These are phyloP conservation scores for Coemansia sp. DNA, from an alignment of 192 early-diverging fungal genomes.

Conservation along the genomic window DNA sequence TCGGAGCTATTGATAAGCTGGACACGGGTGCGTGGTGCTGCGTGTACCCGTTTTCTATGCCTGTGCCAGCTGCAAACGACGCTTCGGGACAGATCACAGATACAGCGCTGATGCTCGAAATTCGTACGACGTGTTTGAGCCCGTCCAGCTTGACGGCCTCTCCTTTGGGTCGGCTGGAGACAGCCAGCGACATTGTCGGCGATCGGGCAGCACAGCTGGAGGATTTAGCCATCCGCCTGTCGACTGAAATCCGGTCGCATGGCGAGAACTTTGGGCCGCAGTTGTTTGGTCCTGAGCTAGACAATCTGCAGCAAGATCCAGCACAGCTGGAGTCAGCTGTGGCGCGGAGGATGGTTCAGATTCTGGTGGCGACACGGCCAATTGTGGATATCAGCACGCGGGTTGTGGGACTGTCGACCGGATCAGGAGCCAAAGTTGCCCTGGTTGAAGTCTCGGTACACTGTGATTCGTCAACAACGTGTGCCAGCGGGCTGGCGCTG, in stretches of 20 bases:
- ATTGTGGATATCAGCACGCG: constrained; percentile 20
- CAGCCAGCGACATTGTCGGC: constrained; percentile 5
- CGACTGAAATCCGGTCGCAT: constrained; percentile 24
- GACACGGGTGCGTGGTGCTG: constrained; percentile 36
- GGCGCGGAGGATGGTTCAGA: constrained; percentile 31
- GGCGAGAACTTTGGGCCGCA: neutral
- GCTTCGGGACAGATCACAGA: constrained; percentile 10
- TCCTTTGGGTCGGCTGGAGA: neutral
- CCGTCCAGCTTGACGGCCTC: neutral
- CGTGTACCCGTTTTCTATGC: constrained; percentile 33
- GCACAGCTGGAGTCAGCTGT: neutral
- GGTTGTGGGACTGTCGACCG: constrained; percentile 23
- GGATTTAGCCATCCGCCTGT: constrained; percentile 32
- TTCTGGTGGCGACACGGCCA: constrained; percentile 29
- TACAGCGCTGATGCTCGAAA: constrained; percentile 33
- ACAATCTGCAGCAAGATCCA: neutral
- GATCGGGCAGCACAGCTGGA: constrained; percentile 31
- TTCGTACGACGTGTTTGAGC: constrained; percentile 23
- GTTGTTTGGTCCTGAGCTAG: neutral
- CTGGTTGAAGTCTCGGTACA: constrained; percentile 26
- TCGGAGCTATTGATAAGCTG: constrained; percentile 9
- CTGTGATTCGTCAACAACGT: constrained; percentile 9
- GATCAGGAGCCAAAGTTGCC: constrained; percentile 30
- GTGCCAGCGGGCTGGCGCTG: constrained; percentile 9
- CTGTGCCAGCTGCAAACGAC: constrained; percentile 4